Base-by-base conservation (phyloP, 2,329 filamentous ascomycete species). In the Penicillium sp. region DNA sequence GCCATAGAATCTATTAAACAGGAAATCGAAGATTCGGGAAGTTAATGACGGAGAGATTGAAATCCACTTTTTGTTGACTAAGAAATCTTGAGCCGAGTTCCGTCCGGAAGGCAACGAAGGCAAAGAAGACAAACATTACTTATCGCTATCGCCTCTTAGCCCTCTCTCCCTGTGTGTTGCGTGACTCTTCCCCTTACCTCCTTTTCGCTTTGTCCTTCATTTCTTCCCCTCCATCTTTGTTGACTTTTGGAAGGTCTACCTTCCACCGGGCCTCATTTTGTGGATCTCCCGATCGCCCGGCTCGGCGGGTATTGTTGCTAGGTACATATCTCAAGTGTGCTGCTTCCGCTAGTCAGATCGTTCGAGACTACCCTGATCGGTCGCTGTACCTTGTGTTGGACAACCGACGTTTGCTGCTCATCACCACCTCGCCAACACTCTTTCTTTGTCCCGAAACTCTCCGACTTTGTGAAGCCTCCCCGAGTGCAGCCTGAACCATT, bases 71-170 rank as follows among this genome's bases (percentile, higher is more conserved):
- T 9, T 18, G 14, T 32, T 34, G 31, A 34, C 31, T 34, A 34
- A 34, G 31, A 34, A 20, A 34, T 9, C 3, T 34, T 10, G 7
- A 8, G 35, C 35, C 35, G 35, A 37, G 20, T 29, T 32, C 29
- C 29, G 9, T 24, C 13, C 28, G 23, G 40, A 26, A 42, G 50
- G 42, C 51, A 56, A 58, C 57, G 27, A 26, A 42, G 50, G 42
- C 51, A 56, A 58, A 58, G 27, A 26, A 47, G 47, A 42, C 56
- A 58, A 58, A 58, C 54, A 57, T 49, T 47, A 54, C 49, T 58
- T 57, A 58, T 59, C 56, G 53, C 47, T 49, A 49, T 50, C 46
- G 37, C 44, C 29, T 27, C 27, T 38, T 26, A 9, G 24, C 10
- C 24, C 24, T 26, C 49, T 41, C 38, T 32, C 34, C 37, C 28